Conservation (phyloP, 495 filamentous ascomycete genomes). For the Hypoxylon lienhwacheense region DNA sequence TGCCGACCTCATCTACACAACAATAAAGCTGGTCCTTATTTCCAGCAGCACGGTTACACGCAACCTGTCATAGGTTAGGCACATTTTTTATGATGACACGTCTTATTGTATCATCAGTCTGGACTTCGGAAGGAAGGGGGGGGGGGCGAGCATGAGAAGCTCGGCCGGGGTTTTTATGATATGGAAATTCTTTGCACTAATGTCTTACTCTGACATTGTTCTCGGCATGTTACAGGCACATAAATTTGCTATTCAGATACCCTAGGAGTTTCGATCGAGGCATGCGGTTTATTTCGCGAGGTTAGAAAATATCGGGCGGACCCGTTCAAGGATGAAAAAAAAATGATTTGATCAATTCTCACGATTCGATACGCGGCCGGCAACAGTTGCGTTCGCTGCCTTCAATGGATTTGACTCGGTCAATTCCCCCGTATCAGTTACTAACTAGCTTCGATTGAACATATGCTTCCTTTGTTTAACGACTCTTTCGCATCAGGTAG, state of each 20-base stretch:
- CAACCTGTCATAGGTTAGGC: slow-evolving; percentile 66
- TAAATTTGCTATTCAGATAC: slow-evolving; percentile 43
- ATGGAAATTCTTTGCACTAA: slow-evolving; percentile 30
- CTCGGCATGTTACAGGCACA: slow-evolving; percentile 39
- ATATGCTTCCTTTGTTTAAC: slow-evolving; percentile 11
- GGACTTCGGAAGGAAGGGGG: too few relatives aligned
- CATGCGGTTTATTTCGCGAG: slow-evolving; percentile 36
- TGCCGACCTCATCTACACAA: slow-evolving; percentile 55
- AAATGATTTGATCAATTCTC: slow-evolving; percentile 12
- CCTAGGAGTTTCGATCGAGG: slow-evolving; percentile 41
- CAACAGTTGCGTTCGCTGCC: slow-evolving; percentile 1
- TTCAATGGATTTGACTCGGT: slow-evolving; percentile 4
- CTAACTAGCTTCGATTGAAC: slow-evolving; percentile 17
- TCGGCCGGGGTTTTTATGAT: slow-evolving; percentile 11
- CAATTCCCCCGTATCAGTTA: neutral
- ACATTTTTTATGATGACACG: slow-evolving; percentile 9
- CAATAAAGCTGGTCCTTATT: slow-evolving; percentile 65
- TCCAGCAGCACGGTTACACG: slow-evolving; percentile 62
- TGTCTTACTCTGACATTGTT: slow-evolving; percentile 41
- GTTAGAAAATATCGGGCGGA: too few relatives aligned
- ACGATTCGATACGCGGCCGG: slow-evolving; percentile 20
- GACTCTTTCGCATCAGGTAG: slow-evolving; percentile 27
- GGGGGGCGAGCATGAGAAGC: neutral
- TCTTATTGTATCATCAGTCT: slow-evolving; percentile 13
- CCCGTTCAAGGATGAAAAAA: too few relatives aligned